Percentiles rank a stretch among this genome's conserved stretches.
phyloP scores from a whole-genome alignment of 2,329 filamentous ascomycete species.

The Monosporascus sp. region DNA sequence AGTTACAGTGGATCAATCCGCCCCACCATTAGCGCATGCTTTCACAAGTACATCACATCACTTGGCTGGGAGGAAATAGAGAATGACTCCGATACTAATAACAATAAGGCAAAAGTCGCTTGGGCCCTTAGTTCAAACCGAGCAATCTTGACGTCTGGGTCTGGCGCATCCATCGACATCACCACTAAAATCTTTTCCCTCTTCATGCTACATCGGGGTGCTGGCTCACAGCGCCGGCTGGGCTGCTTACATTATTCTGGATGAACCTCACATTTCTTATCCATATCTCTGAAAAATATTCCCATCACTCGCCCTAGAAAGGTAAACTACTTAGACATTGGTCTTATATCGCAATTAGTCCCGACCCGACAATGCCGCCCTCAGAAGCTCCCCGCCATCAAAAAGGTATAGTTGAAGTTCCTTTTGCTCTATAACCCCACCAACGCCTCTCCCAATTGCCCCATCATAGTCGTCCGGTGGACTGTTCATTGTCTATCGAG shows the following conservation, averaged over 20 bases:
- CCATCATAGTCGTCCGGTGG: not conserved
- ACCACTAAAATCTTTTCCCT: not conserved
- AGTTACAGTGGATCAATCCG: no score
- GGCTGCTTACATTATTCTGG: no score
- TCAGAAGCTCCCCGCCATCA: not conserved
- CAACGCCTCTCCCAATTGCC: not conserved
- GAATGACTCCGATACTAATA: no score
- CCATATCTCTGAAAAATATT: no score
- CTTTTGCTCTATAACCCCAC: not conserved
- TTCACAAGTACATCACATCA: no score
- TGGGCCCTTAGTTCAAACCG: not conserved
- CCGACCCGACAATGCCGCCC: not conserved
- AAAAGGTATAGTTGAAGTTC: not conserved
- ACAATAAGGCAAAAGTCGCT: no score
- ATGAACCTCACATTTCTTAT: no score
- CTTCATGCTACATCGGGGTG: not conserved
- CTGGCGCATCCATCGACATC: not conserved
- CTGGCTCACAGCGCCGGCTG: no score
- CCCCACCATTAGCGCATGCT: no score
- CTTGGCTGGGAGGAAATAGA: no score
- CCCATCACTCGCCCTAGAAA: no score
- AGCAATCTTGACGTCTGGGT: not conserved
- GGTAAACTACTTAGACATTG: not conserved
- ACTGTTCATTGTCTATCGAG: not conserved
- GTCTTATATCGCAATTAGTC: not conserved